Base-by-base conservation (phyloP, 2,329 filamentous ascomycete species). In the Parastagonospora avenae region DNA sequence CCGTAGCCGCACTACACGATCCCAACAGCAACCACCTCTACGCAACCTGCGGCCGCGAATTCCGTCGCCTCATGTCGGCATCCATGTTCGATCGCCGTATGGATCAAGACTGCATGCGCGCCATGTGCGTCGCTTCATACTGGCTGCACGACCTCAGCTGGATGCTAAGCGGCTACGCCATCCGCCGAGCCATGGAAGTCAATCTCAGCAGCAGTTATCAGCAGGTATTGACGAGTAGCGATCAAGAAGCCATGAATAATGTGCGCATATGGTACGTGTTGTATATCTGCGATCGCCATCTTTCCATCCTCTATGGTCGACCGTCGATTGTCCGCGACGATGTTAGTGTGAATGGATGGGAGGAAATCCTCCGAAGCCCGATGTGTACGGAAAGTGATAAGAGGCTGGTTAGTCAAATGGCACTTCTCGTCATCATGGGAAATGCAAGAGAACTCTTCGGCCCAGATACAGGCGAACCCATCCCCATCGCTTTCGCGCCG, bases 271-370 rank as follows among this genome's bases (percentile, higher is more conserved):
- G 84, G 84, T 87, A 85, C 64, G 46, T 66, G 8, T 41, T 68
- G 0, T 88, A 87, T 59, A 83, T 86, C 1, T 87, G 84, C 60
- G 85, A 88, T 60, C 85, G 86, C 54, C 85, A 88, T 64, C 82
- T 87, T 27, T 84, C 82, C 14, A 86, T 85, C 16, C 72, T 85
- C 0, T 86, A 87, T 46, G 82, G 83, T 2, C 76, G 85, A 2
- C 81, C 82, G 1, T 80, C 82, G 0, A 80, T 85, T 8, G 81
- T 85, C 0, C 80, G 82, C 27, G 83, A 86, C 44, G 82, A 86
- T 46, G 70, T 76, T 11, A 79, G 81, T 0, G 82, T 86, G 33
- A 79, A 82, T 42, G 82, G 82, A 4, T 82, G 82, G 73, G 82
- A 85, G 44, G 74, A 76, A 1, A 82, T 86, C 38, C 68, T 85